A percentile compares a stretch with the other conserved stretches of the same genome.
Evolutionary conservation across 1,284 basidiomycete species (phyloP).

Genomic region (Ceratobasidium sp.): DNA sequence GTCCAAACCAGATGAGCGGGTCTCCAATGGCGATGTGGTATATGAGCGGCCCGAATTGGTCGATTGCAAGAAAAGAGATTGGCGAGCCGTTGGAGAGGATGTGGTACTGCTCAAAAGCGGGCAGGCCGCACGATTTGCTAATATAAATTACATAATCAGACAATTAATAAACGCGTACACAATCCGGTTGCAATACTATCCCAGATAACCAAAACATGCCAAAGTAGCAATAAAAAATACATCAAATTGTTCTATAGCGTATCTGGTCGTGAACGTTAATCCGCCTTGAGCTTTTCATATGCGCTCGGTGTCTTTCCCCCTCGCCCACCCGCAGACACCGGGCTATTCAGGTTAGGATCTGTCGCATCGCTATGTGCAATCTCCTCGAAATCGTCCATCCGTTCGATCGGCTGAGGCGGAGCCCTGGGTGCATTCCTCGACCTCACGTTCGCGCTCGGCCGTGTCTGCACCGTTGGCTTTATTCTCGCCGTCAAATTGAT

Average conservation of each 20-base stretch:
- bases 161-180: too few relatives aligned
- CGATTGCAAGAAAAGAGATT: neutral
- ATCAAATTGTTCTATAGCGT: slow-evolving; percentile 3
- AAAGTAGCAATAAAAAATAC: slow-evolving; percentile 11
- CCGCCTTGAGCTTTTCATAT: slow-evolving; percentile 39
- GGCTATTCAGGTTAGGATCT: neutral
- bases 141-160: neutral
- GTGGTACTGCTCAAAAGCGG: neutral
- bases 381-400: slow-evolving; percentile 22
- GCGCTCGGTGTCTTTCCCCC: slow-evolving; percentile 23
- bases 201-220: slow-evolving; percentile 5
- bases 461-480: slow-evolving; percentile 5
- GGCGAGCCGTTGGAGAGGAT: neutral
- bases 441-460: slow-evolving; percentile 19
- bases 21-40: neutral
- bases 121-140: neutral
- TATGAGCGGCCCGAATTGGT: neutral
- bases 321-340: slow-evolving; percentile 7
- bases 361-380: slow-evolving; percentile 13
- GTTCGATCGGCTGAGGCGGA: neutral
- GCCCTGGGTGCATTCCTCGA: slow-evolving; percentile 15
- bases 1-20: neutral
- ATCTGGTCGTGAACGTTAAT: neutral
- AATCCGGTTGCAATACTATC: neutral
- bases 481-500: slow-evolving; percentile 22